Evolutionary conservation across 108 stramenopile genomes (phyloP).

Genomic region (Asterionellopsis glacialis): DNA sequence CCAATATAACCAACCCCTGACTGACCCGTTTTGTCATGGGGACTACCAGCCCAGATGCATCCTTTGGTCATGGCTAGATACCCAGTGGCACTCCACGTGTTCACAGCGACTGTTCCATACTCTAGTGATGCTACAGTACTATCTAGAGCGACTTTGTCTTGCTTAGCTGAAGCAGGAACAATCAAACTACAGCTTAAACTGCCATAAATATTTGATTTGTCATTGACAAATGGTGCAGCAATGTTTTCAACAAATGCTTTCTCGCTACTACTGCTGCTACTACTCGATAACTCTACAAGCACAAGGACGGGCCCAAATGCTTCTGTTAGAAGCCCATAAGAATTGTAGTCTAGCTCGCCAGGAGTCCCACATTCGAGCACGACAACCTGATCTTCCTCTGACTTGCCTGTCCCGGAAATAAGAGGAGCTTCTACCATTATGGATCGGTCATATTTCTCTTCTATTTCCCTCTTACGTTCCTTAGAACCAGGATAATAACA

Average conservation of each 20-base stretch:
- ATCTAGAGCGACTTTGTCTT: too few species aligned
- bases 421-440: conserved; percentile 9
- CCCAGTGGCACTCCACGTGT: too few species aligned
- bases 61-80: too few species aligned
- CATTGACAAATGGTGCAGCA: conserved; percentile 23
- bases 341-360: conserved; percentile 16
- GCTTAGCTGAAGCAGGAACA: too few species aligned
- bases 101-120: too few species aligned
- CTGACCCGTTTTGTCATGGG: too few species aligned
- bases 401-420: conserved; percentile 3
- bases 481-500: conserved; percentile 26
- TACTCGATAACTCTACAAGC: conserved; percentile 20
- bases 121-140: too few species aligned
- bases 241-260: conserved; percentile 5
- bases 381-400: conserved; percentile 9
- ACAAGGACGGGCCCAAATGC: conserved; percentile 27
- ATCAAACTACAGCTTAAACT: not conserved
- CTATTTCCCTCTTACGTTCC: conserved; percentile 5
- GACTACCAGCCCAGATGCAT: too few species aligned
- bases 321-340: conserved; percentile 10
- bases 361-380: conserved; percentile 16
- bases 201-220: conserved; percentile 25
- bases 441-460: conserved; percentile 6
- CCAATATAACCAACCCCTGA: too few species aligned
- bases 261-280: not conserved